Base-by-base conservation (phyloP, 495 filamentous ascomycete genomes). In the Haplographium delicatum region DNA sequence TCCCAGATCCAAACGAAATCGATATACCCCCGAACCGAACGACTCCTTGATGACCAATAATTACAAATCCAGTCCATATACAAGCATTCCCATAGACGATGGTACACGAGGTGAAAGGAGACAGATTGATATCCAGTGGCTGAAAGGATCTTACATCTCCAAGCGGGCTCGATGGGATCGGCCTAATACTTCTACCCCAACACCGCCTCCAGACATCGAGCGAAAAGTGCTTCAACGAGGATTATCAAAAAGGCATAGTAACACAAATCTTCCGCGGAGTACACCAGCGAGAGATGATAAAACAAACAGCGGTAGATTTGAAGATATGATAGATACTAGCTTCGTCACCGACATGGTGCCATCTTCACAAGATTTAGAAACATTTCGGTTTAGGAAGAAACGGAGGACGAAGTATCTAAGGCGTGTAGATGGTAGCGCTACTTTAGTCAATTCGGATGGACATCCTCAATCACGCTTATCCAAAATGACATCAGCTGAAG, bases 271-370 rank as follows among this genome's bases (percentile, higher is more conserved):
- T n/a, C n/a, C n/a, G n/a, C n/a, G 15, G n/a, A 26, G 15, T 26
- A 20, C 27, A 5, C n/a, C 28, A 19, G 2, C n/a, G 5, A 9
- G 6, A 25, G 43, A 47, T 19, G 51, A 42, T 20, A n/a, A n/a
- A n/a, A n/a, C n/a, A n/a, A n/a, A n/a, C n/a, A n/a, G n/a, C n/a
- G n/a, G n/a, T n/a, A n/a, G n/a, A n/a, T n/a, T n/a, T n/a, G n/a
- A n/a, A n/a, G n/a, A n/a, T n/a, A 3, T 5, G 44, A 47, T 18
- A 44, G 47, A 47, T n/a, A 48, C 10, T n/a, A 57, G 50, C 25
- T 61, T 61, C 34, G 30, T 61, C 19, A 61, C 58, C 33, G 53
- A 57, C 28, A 50, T 61, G 10, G 58, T 50, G 11, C 58, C 53
- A 10, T 61, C 58, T 27, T 61, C 49, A n/a, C 34, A 47, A 40